Conservation (phyloP, 495 filamentous ascomycete genomes). For the Schizothecium vesticola region DNA sequence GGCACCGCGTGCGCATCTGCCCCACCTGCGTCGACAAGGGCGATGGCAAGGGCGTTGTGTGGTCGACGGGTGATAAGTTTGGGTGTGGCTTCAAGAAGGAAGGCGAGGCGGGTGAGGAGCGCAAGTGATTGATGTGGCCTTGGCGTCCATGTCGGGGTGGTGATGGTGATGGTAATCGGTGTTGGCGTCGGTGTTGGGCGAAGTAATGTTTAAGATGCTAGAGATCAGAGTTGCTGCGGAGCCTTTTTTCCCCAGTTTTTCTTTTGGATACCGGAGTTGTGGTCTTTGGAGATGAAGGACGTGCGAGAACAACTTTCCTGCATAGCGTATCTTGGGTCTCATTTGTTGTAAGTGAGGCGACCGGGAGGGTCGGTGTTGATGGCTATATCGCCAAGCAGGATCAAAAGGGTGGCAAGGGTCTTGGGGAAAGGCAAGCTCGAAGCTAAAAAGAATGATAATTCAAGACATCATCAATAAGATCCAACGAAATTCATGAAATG, state of each 20-base stretch:
- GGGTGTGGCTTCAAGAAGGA: slow-evolving; percentile 30
- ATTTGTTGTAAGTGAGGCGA: background rate
- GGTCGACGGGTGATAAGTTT: slow-evolving; percentile 24
- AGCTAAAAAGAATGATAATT: background rate
- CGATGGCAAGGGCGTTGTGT: slow-evolving; percentile 9
- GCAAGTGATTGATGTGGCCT: background rate
- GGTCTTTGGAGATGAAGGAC: background rate
- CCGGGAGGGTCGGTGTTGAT: background rate
- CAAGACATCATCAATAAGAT: background rate
- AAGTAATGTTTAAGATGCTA: background rate
- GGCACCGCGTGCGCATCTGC: slow-evolving; percentile 45
- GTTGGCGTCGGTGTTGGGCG: background rate
- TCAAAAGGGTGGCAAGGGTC: no score
- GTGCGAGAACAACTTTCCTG: background rate
- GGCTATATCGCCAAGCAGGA: background rate
- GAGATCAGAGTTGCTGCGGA: no score
- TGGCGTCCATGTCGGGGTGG: background rate
- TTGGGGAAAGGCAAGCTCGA: background rate
- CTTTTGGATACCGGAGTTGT: background rate
- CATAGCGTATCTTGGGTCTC: background rate
- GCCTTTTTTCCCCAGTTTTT: background rate
- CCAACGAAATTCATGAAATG: background rate
- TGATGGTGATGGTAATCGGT: background rate
- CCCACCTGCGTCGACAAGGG: slow-evolving; percentile 17
- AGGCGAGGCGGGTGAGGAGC: slow-evolving; percentile 17